A percentile compares a stretch with the other conserved stretches of the same genome.
phyloP scores from a whole-genome alignment of 75 land plant genomes.

The Isoetes taiwanensis region DNA sequence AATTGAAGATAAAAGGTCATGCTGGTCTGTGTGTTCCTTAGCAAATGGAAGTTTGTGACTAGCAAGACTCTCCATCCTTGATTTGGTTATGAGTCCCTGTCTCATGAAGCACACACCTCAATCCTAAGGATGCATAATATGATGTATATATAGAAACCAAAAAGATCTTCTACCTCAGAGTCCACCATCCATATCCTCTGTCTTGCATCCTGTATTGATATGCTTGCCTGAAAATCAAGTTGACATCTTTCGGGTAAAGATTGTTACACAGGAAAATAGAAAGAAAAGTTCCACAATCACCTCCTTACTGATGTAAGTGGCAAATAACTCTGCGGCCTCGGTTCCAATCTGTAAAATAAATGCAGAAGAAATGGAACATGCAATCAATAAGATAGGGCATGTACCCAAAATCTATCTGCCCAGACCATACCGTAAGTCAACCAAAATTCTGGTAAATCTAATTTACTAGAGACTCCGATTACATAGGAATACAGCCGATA shows the following conservation, averaged over 20 bases:
- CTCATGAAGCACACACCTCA: neutral
- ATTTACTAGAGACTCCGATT: too few species aligned
- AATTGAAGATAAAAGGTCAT: slow-evolving; percentile 2
- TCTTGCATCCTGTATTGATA: slow-evolving; percentile 13
- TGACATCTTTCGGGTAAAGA: too few species aligned
- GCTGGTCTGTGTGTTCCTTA: slow-evolving; percentile 7
- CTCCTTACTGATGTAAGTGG: slow-evolving; percentile 19
- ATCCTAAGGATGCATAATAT: too few species aligned
- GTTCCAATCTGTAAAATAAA: slow-evolving; percentile 18
- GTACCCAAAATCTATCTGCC: too few species aligned
- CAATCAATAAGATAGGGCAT: neutral
- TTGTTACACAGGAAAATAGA: neutral
- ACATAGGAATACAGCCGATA: too few species aligned
- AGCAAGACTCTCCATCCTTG: slow-evolving; percentile 8
- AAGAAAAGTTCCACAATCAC: neutral
- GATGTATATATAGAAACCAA: too few species aligned
- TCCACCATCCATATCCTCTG: slow-evolving; percentile 15
- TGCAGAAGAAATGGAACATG: neutral
- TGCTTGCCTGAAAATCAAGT: slow-evolving; percentile 13
- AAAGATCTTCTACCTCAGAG: slow-evolving; percentile 13
- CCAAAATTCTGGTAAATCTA: too few species aligned
- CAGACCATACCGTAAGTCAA: too few species aligned
- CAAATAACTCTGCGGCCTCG: slow-evolving; percentile 23
- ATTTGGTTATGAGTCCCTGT: slow-evolving; percentile 15
- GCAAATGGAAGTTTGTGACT: slow-evolving; percentile 13